Base-by-base conservation (phyloP, 345 rosid genomes). In the Populus nigra region DNA sequence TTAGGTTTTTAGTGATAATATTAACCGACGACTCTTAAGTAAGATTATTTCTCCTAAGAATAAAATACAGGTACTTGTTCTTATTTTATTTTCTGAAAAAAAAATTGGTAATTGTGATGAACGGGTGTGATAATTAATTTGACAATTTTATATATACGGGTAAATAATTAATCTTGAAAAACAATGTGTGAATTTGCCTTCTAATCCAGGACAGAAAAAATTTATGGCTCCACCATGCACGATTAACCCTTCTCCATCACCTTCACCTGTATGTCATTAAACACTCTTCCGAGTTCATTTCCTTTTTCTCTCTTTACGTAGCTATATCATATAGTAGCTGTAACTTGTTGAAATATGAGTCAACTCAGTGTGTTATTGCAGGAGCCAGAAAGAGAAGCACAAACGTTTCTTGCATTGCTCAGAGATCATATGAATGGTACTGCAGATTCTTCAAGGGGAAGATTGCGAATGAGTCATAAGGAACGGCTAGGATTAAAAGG, bases 401-500 rank as follows among this genome's bases (percentile, higher is more conserved):
- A 78, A 39, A 90, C 93, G 43, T 82, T 88, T 73, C 87, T 89
- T 9, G 83, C 84, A 65, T 76, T 92, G 49, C 90, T 89, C 68
- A 79, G 91, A 49, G 84, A 83, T 17, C 83, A 79, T 69, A 94
- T 90, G 94, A 90, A 90, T 43, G 86, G 87, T 0, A 3, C 35
- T 43, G 76, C 50, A 15, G 88, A 87, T 72, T 68, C 81, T 55
- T 36, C 76, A 33, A 79, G 84, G 1, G 73, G 90, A 39, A 76
- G 90, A 71, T 84, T 36, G 25, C 45, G 49, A 47, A 20, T 83
- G 53, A 72, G 23, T 66, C 76, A 90, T 1, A 92, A 86, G 72
- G 93, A 92, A 69, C 89, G 94, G 84, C 72, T 94, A 36, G 85
- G 97, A 78, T 83, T 91, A 18, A 87, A 78, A 80, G 89, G 87